phyloP scores from a whole-genome alignment of 148 eudicot species.

The Limonium bicolor region DNA sequence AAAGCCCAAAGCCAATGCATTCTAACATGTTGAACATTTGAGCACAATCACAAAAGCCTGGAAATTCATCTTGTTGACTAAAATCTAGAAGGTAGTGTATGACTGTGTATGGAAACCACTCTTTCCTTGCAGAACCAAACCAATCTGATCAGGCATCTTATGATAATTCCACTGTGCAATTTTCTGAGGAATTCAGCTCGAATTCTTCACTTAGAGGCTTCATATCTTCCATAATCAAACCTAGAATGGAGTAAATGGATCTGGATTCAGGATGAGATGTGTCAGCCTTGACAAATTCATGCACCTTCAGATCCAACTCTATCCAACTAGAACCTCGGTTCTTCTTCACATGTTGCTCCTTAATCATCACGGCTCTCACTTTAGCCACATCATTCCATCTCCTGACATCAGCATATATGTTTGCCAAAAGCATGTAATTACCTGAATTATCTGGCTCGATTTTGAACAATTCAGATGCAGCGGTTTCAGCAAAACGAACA shows the following conservation, averaged over 20 bases:
- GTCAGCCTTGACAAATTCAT: conserved; percentile 26
- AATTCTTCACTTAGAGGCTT: conserved; percentile 4
- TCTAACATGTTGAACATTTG: too few species aligned
- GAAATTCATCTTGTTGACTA: too few species aligned
- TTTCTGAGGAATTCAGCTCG: too few species aligned
- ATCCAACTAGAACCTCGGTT: conserved; percentile 21
- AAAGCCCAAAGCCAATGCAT: too few species aligned
- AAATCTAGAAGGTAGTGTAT: too few species aligned
- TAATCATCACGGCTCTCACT: conserved; percentile 19
- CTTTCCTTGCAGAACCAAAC: too few species aligned
- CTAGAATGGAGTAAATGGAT: conserved; percentile 6
- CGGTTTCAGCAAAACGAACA: conserved; percentile 38
- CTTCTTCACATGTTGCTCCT: conserved; percentile 6
- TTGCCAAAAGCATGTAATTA: conserved; percentile 36
- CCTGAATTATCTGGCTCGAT: conserved; percentile 72
- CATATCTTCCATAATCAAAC: conserved; percentile 14
- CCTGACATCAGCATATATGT: conserved; percentile 9
- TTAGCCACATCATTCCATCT: conserved; percentile 20
- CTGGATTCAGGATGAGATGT: conserved; percentile 6
- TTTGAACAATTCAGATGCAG: conserved; percentile 39
- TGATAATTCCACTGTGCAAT: too few species aligned
- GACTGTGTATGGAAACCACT: too few species aligned
- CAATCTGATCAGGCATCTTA: too few species aligned
- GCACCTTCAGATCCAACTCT: conserved; percentile 18
- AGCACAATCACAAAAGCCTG: too few species aligned